Evolutionary conservation across 2,329 filamentous ascomycete genomes (phyloP), one percentile per base, ranked within the genome.

Genomic region (Monosporascus sp.): DNA sequence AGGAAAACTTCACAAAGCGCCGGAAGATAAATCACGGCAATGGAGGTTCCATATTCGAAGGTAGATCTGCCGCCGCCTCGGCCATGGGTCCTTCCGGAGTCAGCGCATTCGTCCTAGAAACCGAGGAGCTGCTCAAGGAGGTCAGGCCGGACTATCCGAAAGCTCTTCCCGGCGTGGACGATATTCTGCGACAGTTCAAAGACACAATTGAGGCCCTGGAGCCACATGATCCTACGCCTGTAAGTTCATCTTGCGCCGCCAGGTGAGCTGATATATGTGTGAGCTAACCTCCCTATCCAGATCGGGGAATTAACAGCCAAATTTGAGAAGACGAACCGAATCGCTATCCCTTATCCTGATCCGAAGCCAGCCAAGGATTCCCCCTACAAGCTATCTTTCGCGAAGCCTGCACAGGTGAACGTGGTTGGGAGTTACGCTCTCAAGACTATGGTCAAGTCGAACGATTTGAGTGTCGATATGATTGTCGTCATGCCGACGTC

Each of bases 401-500:
- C 79, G 46, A 87, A 84, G 65, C 93, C 94, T 2, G 73, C 82
- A 7, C 85, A 86, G 60, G 84, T 94, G 70, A 96, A 96, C 65
- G 87, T 96, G 24, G 87, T 93, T 35, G 94, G 94, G 49, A 96
- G 92, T 71, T 93, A 95, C 74, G 82, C 88, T 11, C 77, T 89
- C 50, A 87, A 84, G 68, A 92, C 86, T 2, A 87, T 90, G 71
- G 75, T 84, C 54, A 88, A 87, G 63, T 77, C 78, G 11, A 82
- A 86, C 48, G 70, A 68, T 26, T 72, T 86, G 26, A 77, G 80
- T 17, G 78, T 97, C 55, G 93, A 97, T 70, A 82, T 97, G 79
- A 85, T 93, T 6, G 84, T 96, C 17, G 88, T 88, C 48, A 95
- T 99, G 84, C 93, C 94, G 5, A 70, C 75, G 53, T 74, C 80